A percentile compares a stretch with the other conserved stretches of the same genome.
Conservation (phyloP, 148 eudicot species). For the Rhododendron kiyosumense region DNA sequence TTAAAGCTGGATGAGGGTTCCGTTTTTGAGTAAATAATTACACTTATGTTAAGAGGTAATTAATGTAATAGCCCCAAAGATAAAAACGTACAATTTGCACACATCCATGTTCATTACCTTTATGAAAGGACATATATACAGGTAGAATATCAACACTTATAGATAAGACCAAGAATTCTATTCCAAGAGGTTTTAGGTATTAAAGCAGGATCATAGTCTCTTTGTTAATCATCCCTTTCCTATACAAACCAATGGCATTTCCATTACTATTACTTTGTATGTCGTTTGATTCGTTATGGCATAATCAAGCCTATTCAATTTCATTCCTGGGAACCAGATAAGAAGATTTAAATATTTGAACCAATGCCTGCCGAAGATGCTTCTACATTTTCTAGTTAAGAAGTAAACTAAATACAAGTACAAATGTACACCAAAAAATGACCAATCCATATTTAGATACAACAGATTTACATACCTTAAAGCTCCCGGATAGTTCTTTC, state of each 20-base stretch:
- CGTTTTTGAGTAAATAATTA: neutral
- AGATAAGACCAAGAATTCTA: neutral
- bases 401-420: neutral
- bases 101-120: neutral
- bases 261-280: neutral
- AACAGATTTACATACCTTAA: neutral
- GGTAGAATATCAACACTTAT: neutral
- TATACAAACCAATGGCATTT: neutral
- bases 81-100: neutral
- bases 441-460: neutral
- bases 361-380: neutral
- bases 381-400: neutral
- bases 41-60: neutral
- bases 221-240: neutral
- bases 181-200: neutral
- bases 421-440: neutral
- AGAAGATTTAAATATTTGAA: neutral
- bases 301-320: neutral
- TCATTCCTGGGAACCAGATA: neutral
- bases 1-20: neutral
- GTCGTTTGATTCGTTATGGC: neutral
- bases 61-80: neutral
- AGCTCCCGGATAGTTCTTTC: conserved; percentile 10
- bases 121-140: neutral
- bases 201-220: neutral